Base-by-base conservation (phyloP, 352 stramenopile genomes). In the Thalassiosira exigua region DNA sequence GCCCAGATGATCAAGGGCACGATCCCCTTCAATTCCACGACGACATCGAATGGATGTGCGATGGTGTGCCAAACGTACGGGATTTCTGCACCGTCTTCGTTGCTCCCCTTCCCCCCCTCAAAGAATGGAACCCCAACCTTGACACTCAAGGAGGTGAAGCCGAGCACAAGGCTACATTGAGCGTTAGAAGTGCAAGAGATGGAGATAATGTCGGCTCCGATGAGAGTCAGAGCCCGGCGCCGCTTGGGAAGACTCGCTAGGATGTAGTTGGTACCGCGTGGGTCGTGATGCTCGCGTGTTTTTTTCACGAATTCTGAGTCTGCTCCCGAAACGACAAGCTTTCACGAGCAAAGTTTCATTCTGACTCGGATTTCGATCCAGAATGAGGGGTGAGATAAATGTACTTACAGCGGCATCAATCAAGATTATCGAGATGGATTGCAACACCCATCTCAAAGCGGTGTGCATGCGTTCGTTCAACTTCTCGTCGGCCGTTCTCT, bases 321-420 rank as follows among this genome's bases (percentile, higher is more conserved):
- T 9, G 74, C 74, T 11, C 74, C 74, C 44, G 74, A 68, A 36
- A 82, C 62, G 21, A 82, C n/a, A n/a, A n/a, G n/a, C n/a, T n/a
- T n/a, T n/a, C n/a, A n/a, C n/a, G n/a, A n/a, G n/a, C n/a, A n/a
- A n/a, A n/a, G n/a, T n/a, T n/a, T n/a, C n/a, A n/a, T n/a, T n/a
- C n/a, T n/a, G n/a, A n/a, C n/a, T n/a, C n/a, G n/a, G n/a, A n/a
- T n/a, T n/a, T n/a, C n/a, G n/a, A n/a, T n/a, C n/a, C n/a, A n/a
- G n/a, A n/a, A n/a, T n/a, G n/a, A n/a, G n/a, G n/a, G n/a, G n/a
- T n/a, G n/a, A n/a, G n/a, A n/a, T n/a, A n/a, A n/a, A n/a, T n/a
- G n/a, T n/a, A n/a, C n/a, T 27, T 42, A 82, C n/a, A 1, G 74
- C 67, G 3, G 50, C 48, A 62, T 73, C 59, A 0, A 39, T 4